A percentile compares a stretch with the other conserved stretches of the same genome.
These are phyloP conservation scores for Penicillium desertorum DNA, from an alignment of 495 filamentous ascomycete genomes.

Conservation along the genomic window DNA sequence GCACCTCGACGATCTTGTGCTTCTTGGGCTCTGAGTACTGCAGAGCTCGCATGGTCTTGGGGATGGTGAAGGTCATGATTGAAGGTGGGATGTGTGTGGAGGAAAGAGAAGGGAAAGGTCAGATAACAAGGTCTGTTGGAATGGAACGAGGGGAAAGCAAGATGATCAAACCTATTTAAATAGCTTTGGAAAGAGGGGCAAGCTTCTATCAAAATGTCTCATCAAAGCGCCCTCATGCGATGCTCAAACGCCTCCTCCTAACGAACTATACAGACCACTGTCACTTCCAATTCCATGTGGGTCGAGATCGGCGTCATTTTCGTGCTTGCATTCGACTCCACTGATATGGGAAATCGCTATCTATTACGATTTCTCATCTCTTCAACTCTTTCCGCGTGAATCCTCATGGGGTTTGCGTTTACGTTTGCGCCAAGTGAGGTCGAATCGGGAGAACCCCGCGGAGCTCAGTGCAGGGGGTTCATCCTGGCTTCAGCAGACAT, in stretches of 20 bases:
- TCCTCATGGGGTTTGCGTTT: background rate
- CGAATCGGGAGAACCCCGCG: constrained; percentile 5
- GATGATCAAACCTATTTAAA: constrained; percentile 2
- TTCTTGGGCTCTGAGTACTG: constrained; percentile 62
- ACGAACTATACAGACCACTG: constrained; percentile 4
- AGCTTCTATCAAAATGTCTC: background rate
- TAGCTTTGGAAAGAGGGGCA: constrained; percentile 7
- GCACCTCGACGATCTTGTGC: constrained; percentile 58
- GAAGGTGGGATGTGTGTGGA: background rate
- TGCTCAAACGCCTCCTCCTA: background rate
- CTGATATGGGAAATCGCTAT: background rate
- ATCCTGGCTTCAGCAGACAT: background rate
- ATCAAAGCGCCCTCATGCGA: background rate
- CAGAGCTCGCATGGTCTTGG: constrained; percentile 61
- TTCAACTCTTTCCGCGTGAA: background rate
- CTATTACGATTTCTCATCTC: background rate
- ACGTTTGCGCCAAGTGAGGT: constrained; percentile 6
- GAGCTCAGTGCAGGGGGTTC: background rate
- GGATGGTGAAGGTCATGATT: constrained; percentile 36
- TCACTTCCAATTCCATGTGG: constrained; percentile 7
- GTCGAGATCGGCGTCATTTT: constrained; percentile 11
- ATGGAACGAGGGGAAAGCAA: constrained; percentile 13
- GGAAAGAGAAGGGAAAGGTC: background rate
- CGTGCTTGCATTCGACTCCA: constrained; percentile 3
- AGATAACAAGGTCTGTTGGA: background rate